phyloP scores from a whole-genome alignment of 495 filamentous ascomycete genomes.

The Choiromyces venosus region DNA sequence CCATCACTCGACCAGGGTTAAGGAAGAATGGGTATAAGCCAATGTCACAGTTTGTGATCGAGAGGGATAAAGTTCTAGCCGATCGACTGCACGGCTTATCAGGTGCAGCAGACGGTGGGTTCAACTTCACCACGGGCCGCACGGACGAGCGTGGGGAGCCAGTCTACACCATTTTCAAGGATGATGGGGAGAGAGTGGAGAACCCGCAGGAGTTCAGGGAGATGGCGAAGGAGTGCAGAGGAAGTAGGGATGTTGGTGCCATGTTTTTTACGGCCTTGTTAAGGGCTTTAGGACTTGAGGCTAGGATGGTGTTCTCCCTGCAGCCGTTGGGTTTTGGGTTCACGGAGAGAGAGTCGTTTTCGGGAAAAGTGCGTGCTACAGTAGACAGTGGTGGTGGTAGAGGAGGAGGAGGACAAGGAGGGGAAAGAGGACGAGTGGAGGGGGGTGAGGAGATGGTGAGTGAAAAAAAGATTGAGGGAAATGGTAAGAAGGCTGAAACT shows the following conservation, averaged over 20 bases:
- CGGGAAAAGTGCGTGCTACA: slow-evolving; percentile 40
- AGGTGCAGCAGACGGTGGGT: slow-evolving; percentile 26
- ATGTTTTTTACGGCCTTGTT: slow-evolving; percentile 87
- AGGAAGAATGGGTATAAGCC: slow-evolving; percentile 84
- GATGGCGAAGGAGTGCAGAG: slow-evolving; percentile 64
- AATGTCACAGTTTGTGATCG: slow-evolving; percentile 58
- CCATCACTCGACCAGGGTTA: slow-evolving; percentile 69
- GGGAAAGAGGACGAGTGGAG: slow-evolving; percentile 30
- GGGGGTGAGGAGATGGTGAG: background rate
- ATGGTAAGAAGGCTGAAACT: background rate
- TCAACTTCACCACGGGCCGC: slow-evolving; percentile 27
- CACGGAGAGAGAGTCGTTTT: slow-evolving; percentile 72
- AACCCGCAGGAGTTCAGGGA: slow-evolving; percentile 61
- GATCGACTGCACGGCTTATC: background rate
- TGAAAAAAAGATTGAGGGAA: slow-evolving; percentile 4
- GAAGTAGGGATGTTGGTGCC: slow-evolving; percentile 80
- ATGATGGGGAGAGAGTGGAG: slow-evolving; percentile 57
- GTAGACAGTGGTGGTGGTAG: slow-evolving; percentile 22
- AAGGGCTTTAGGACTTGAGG: slow-evolving; percentile 74
- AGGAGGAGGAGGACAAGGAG: slow-evolving; percentile 24
- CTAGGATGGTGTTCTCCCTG: slow-evolving; percentile 72
- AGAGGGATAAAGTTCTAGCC: slow-evolving; percentile 48
- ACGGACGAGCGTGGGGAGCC: slow-evolving; percentile 13
- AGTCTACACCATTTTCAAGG: slow-evolving; percentile 19
- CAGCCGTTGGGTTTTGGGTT: slow-evolving; percentile 89